Evolutionary conservation across 352 stramenopile species (phyloP), one percentile per base, ranked within the genome.

Genomic region (Pythium periplocum): DNA sequence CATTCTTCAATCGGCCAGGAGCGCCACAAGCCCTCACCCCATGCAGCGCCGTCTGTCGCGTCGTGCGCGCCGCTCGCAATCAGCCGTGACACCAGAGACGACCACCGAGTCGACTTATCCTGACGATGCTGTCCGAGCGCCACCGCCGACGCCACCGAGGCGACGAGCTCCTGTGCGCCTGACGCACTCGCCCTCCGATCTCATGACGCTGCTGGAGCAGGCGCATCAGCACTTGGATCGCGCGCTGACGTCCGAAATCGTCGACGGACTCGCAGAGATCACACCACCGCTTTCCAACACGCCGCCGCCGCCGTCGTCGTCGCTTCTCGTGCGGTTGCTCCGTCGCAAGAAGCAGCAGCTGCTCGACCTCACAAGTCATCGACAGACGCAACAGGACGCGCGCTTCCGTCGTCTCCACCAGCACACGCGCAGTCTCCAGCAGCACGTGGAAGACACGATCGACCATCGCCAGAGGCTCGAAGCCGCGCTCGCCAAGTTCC

Each of bases 351-450:
- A 67, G 53, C 54, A 69, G 44, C 40, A 40, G n/a, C 26, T 69
- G 1, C 35, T 55, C 10, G 38, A 51, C 0, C 45, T 47, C 34
- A 30, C 51, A 30, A 11, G 41, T 10, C 48, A 48, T 12, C 47
- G 53, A 0, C 32, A 36, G 33, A 62, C 49, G 39, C 30, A 41
- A 2, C 35, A 64, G 2, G 61, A 78, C 36, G 68, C 51, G 12
- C 71, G 71, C 3, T 79, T 73, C 53, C 47, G 61, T 17, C 69
- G 73, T 0, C 46, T 79, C n/a, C 62, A 78, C 39, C 49, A 55
- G 0, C 65, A 65, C 2, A 73, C 65, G 45, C 52, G 38, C 0
- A 39, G 50, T 30, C 53, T 78, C 11, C 41, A 55, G 37, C 46
- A 73, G 30, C 73, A 83, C 31, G 32, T 83, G 17, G 37, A 62